These are phyloP conservation scores for Termitomyces sp. DNA, from an alignment of 768 basidiomycete species.

Conservation along the genomic window DNA sequence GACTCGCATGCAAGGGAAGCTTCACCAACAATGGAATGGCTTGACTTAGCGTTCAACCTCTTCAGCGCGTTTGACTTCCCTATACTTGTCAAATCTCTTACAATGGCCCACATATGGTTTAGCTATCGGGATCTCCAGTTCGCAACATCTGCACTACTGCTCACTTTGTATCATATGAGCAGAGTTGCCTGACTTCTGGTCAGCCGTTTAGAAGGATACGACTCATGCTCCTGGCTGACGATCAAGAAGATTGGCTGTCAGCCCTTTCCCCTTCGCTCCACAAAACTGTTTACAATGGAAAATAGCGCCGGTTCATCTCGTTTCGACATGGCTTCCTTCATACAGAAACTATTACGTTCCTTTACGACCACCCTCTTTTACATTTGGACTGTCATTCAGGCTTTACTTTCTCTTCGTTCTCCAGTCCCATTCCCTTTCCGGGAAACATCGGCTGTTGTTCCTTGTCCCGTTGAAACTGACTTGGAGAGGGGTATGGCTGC, in stretches of 20 bases:
- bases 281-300: background rate
- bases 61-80: background rate
- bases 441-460: constrained; percentile 10
- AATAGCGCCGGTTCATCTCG: background rate
- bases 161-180: background rate
- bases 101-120: background rate
- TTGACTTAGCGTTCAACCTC: background rate
- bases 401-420: constrained; percentile 12
- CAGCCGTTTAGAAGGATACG: background rate
- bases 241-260: background rate
- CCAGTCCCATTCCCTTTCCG: constrained; percentile 7
- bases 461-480: constrained; percentile 5
- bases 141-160: background rate
- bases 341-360: constrained; percentile 11
- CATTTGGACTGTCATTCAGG: constrained; percentile 15
- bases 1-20: background rate
- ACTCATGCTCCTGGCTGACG: background rate
- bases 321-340: constrained; percentile 11
- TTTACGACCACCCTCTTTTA: constrained; percentile 16
- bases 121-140: background rate
- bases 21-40: background rate
- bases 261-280: background rate
- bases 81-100: background rate
- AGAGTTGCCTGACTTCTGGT: background rate
- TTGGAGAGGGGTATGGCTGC: constrained; percentile 7